These are phyloP conservation scores for Hymenoscyphus repandus DNA, from an alignment of 2,329 filamentous ascomycete genomes.

Conservation along the genomic window DNA sequence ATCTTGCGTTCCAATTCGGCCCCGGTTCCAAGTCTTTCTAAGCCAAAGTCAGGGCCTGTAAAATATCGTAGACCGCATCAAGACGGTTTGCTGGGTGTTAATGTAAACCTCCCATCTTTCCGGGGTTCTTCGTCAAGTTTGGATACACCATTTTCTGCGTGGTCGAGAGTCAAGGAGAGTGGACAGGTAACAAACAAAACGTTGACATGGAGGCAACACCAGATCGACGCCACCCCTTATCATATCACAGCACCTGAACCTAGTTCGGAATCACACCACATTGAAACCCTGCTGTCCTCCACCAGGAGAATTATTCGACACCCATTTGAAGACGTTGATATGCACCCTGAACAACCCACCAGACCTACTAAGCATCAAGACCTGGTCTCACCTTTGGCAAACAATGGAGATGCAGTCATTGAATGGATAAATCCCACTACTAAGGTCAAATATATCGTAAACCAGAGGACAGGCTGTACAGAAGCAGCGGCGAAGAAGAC, in stretches of 20 bases:
- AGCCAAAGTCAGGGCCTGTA: not conserved
- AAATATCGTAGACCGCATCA: not conserved
- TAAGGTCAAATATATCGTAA: slow-evolving; percentile 44
- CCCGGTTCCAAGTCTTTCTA: not conserved
- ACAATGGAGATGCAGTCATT: slow-evolving; percentile 35
- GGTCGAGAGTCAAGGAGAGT: slow-evolving; percentile 36
- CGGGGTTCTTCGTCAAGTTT: slow-evolving; percentile 8
- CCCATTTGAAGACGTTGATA: slow-evolving; percentile 38
- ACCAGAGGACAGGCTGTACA: slow-evolving; percentile 50
- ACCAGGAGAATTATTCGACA: slow-evolving; percentile 38
- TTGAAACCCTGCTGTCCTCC: slow-evolving; percentile 35
- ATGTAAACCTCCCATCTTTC: slow-evolving; percentile 24
- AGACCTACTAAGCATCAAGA: not conserved
- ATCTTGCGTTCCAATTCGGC: not conserved
- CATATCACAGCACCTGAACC: not conserved
- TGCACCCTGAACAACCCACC: not conserved
- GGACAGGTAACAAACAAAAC: not conserved
- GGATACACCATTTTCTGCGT: slow-evolving; percentile 34
- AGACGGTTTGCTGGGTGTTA: slow-evolving; percentile 15
- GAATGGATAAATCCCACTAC: slow-evolving; percentile 60
- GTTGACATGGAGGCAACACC: not conserved
- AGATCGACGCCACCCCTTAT: not conserved
- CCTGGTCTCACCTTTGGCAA: not conserved
- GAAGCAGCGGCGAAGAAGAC: slow-evolving; percentile 25
- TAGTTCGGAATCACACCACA: not conserved